phyloP scores from a whole-genome alignment of 2,329 filamentous ascomycete genomes.

The Pseudodiploospora longispora region DNA sequence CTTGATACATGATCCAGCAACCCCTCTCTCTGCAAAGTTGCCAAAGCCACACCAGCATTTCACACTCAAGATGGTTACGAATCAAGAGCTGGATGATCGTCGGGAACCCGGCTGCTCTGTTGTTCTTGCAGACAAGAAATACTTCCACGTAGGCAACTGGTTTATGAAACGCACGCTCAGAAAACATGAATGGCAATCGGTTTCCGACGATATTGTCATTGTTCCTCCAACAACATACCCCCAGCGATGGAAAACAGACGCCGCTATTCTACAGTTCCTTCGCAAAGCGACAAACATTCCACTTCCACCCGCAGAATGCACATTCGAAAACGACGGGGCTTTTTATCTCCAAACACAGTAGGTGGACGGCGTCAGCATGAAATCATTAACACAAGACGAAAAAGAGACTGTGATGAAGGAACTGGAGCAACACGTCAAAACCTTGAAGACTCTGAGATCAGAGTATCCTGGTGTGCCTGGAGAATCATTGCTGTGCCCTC shows the following conservation, averaged over 20 bases:
- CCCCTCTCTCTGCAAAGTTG: too few relatives aligned
- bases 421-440: constrained; percentile 8
- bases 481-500: constrained; percentile 6
- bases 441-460: constrained; percentile 9
- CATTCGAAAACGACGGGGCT: constrained; percentile 12
- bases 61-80: background rate
- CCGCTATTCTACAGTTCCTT: constrained; percentile 9
- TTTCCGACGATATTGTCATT: background rate
- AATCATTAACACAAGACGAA: constrained; percentile 5
- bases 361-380: constrained; percentile 10
- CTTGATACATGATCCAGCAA: background rate
- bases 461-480: constrained; percentile 10
- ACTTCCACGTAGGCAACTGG: constrained; percentile 5
- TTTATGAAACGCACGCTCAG: constrained; percentile 11
- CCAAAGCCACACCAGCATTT: too few relatives aligned
- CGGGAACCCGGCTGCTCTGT: constrained; percentile 5
- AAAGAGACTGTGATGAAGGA: constrained; percentile 9
- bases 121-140: constrained; percentile 7
- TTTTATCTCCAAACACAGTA: constrained; percentile 11
- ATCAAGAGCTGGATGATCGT: constrained; percentile 4
- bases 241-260: constrained; percentile 13
- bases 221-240: constrained; percentile 5
- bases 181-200: constrained; percentile 10
- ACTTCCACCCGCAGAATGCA: constrained; percentile 11
- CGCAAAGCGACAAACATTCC: constrained; percentile 12